phyloP scores from a whole-genome alignment of 2,329 filamentous ascomycete genomes.

The Talaromyces funiculosus region DNA sequence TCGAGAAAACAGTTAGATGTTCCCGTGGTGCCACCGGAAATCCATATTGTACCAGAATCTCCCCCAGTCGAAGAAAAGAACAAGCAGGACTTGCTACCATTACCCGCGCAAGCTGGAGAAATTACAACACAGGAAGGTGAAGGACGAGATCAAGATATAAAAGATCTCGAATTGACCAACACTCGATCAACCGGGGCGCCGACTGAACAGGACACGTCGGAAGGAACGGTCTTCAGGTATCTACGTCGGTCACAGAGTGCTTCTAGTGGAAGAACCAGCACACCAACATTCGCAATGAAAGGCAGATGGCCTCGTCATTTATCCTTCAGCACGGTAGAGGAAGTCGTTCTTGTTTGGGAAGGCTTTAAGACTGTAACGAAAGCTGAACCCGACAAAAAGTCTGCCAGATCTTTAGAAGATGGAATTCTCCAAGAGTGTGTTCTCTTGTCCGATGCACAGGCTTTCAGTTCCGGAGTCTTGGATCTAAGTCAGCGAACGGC shows the following conservation, averaged over 20 bases:
- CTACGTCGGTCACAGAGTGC: conserved; percentile 36
- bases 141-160: conserved; percentile 23
- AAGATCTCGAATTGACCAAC: conserved; percentile 25
- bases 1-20: conserved; percentile 9
- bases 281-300: conserved; percentile 17
- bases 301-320: conserved; percentile 37
- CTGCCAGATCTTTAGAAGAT: conserved; percentile 37
- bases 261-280: conserved; percentile 15
- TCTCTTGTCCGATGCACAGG: conserved; percentile 31
- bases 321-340: conserved; percentile 46
- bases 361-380: conserved; percentile 21
- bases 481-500: conserved; percentile 33
- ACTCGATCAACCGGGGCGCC: conserved; percentile 27
- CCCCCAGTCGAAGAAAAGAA: conserved; percentile 14
- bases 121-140: not conserved
- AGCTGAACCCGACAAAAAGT: conserved; percentile 25
- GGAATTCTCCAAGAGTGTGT: conserved; percentile 36
- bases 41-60: conserved; percentile 26
- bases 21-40: conserved; percentile 26
- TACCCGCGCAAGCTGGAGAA: conserved; percentile 1
- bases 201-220: conserved; percentile 24
- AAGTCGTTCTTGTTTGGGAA: conserved; percentile 37
- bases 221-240: conserved; percentile 24
- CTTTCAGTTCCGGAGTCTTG: conserved; percentile 32
- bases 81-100: not conserved